Base-by-base conservation (phyloP, 441 rosid species). In the Arabidopsis hybrid region DNA sequence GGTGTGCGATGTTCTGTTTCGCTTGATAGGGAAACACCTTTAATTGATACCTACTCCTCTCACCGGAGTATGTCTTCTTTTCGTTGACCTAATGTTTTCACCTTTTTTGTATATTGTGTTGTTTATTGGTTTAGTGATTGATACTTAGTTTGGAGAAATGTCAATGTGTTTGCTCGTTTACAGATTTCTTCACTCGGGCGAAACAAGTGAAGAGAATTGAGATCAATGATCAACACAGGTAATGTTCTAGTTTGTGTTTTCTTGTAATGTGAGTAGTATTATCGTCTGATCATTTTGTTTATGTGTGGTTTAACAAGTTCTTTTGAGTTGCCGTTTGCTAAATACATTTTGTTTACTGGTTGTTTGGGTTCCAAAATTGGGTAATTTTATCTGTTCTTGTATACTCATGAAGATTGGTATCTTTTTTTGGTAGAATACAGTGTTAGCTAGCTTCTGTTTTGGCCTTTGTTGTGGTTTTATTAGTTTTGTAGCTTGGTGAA, bases 201-300 rank as follows among this genome's bases (percentile, higher is more conserved):
- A 95, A 95, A 81, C 94, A 83, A 72, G 75, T 82, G 45, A 80
- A 90, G 89, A 87, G 80, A 72, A 90, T 93, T 63, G 92, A 86
- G 81, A 67, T 86, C 38, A 88, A 62, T 85, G 99, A 95, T 79
- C 88, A 87, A 65, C 99, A 90, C 81, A 95, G 96, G 99, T 91
- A 31, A 31, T 31, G 32, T 31, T 31, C 32, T 31, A 31, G 32
- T 31, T 31, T 3, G 26, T n/a, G 13, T 43, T 60, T 21, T 45
- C 21, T 52, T 73, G 64, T 67, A 61, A 71, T 60, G 50, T 45
- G 31, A 51, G 17, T 38, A 14, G 65, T 68, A 17, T 60, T 7
- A 34, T 62, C 4, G 14, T 52, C 7, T 65, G 58, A 32, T 45
- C 16, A 4, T 58, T 32, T 4, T 55, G 4, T 65, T 18, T 40